Conservation (phyloP, 169 alveolate species). For the Perkinsus chesapeaki region DNA sequence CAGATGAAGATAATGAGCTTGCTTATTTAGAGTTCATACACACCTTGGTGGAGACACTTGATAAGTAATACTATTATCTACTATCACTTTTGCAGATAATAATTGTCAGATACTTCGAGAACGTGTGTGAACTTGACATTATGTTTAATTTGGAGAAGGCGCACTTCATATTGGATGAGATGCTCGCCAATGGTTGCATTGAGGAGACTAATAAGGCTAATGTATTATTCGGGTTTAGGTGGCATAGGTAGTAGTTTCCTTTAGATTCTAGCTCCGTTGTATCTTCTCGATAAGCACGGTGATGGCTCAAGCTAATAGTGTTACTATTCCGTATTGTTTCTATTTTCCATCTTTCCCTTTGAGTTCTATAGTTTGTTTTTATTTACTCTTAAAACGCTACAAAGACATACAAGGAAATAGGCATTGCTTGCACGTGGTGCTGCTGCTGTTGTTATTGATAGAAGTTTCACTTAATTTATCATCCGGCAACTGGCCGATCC, state of each 20-base stretch:
- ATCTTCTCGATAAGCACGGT: not conserved
- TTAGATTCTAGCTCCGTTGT: not conserved
- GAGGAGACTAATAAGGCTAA: conserved; percentile 84
- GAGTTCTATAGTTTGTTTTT: not conserved
- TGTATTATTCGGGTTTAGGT: conserved; percentile 46
- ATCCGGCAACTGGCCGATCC: not conserved
- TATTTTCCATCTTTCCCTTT: not conserved
- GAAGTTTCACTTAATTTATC: not conserved
- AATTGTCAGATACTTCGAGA: conserved; percentile 76
- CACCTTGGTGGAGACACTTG: conserved; percentile 92
- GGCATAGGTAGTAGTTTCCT: conserved; percentile 8
- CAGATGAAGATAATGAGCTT: conserved; percentile 81
- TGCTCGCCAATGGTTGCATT: conserved; percentile 87
- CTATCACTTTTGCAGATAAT: not conserved
- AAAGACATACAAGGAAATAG: not conserved
- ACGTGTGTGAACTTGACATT: conserved; percentile 85
- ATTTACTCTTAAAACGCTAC: no score
- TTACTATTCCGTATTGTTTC: not conserved
- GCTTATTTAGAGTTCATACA: conserved; percentile 94
- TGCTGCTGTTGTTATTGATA: not conserved
- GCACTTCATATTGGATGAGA: conserved; percentile 93
- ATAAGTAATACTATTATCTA: conserved; percentile 39
- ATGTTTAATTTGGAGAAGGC: conserved; percentile 97
- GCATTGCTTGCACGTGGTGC: not conserved
- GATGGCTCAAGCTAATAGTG: not conserved